phyloP scores from a whole-genome alignment of 164 flowering plant genomes.

The Taxillus chinensis region DNA sequence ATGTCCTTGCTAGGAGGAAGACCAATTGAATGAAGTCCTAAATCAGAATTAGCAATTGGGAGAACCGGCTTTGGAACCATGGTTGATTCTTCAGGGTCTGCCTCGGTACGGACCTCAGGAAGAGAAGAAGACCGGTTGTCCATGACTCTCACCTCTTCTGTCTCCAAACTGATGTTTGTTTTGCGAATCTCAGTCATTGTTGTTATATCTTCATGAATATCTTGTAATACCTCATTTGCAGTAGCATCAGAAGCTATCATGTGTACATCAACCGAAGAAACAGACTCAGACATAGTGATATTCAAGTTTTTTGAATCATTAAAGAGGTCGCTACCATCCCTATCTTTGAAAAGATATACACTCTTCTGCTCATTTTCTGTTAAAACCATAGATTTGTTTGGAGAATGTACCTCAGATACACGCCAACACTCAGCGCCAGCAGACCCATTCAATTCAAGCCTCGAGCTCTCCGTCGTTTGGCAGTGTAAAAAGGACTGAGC shows the following conservation, averaged over 20 bases:
- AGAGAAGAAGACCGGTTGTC: slow-evolving; percentile 11
- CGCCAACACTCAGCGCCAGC: slow-evolving; percentile 10
- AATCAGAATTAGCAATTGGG: slow-evolving; percentile 10
- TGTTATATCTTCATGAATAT: slow-evolving; percentile 15
- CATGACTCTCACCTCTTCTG: slow-evolving; percentile 8
- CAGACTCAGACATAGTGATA: slow-evolving; percentile 1
- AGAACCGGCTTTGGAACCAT: slow-evolving; percentile 3
- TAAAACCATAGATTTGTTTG: neutral
- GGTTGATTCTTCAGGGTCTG: slow-evolving; percentile 9
- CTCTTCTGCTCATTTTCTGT: slow-evolving; percentile 1
- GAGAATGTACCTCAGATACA: slow-evolving; percentile 21
- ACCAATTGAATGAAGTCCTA: slow-evolving; percentile 12
- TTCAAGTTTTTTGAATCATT: slow-evolving; percentile 1
- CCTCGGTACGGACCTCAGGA: slow-evolving; percentile 1
- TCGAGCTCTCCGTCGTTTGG: slow-evolving; percentile 22
- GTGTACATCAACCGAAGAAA: slow-evolving; percentile 1
- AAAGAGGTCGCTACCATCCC: neutral
- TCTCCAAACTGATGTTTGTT: slow-evolving; percentile 8
- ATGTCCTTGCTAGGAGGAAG: slow-evolving; percentile 17
- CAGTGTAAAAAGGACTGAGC: slow-evolving; percentile 10
- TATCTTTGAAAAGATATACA: slow-evolving; percentile 1
- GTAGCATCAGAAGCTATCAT: slow-evolving; percentile 7
- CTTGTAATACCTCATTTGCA: slow-evolving; percentile 15
- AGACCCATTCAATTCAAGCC: slow-evolving; percentile 11
- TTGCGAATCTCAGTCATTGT: neutral